Evolutionary conservation across 352 stramenopile genomes (phyloP), one percentile per base, ranked within the genome.

Genomic region (Plasmopara halstedii): DNA sequence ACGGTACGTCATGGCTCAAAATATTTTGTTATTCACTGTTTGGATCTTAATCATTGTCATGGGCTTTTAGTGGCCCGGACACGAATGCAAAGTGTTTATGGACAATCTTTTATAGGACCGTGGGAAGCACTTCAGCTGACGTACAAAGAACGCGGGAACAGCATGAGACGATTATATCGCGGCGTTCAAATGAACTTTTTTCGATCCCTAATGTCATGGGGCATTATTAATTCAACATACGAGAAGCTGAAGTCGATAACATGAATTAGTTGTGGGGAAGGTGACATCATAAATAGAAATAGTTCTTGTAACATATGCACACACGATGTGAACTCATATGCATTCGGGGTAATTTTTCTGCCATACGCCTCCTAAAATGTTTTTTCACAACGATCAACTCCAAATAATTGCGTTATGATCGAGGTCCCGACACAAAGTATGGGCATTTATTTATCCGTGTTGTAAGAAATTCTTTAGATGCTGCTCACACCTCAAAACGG

Each of bases 201-300:
- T 37, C 70, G 84, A 8, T 91, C 80, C 19, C 58, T 95, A 3
- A 43, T 95, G 13, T 94, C 84, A 13, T 95, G 84, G 84, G 84
- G 84, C 8, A 95, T 95, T 43, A 90, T 95, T 50, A 95, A 95
- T 56, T 89, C 77, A 44, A 78, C 78, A 32, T 95, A 94, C 48
- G 84, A 95, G 56, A 84, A 84, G 50, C 72, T 93, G 34, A 94
- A 88, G 62, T 67, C 72, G 19, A 64, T 87, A 33, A 85, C 72
- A 51, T 82, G 54, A 69, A 32, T 18, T 33, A 14, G 15, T 15
- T 15, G 31, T 18, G 31, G 17, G 18, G 26, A 33, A 20, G 31
- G 15, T 32, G 36, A 7, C 3, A 29, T 4, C 7, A 29, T 42
- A 21, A 47, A 46, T 53, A 47, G 37, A 53, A 29, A 3, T 22